A percentile compares a stretch with the other conserved stretches of the same genome.
phyloP scores from a whole-genome alignment of 75 land plant genomes.

The Chamaecyparis obtusa region DNA sequence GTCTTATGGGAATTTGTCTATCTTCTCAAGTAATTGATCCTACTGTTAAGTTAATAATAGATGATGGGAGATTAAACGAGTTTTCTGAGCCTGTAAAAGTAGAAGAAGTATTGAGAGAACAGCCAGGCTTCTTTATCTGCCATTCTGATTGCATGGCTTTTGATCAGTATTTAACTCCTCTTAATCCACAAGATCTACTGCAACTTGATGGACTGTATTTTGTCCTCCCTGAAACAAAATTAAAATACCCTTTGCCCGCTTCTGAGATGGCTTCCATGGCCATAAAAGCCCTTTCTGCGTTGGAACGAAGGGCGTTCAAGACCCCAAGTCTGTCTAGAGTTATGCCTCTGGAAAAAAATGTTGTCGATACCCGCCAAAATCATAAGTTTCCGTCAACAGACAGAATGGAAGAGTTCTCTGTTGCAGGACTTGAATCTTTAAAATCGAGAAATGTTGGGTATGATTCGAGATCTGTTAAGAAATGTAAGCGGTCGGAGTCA shows the following conservation, averaged over 20 bases:
- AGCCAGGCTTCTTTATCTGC: slow-evolving; percentile 30
- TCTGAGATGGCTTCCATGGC: slow-evolving; percentile 60
- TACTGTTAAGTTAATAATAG: slow-evolving; percentile 43
- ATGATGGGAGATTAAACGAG: slow-evolving; percentile 42
- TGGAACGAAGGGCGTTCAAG: background rate
- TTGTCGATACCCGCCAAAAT: too few species aligned
- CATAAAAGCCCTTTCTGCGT: slow-evolving; percentile 43
- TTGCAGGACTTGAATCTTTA: too few species aligned
- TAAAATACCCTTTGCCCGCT: slow-evolving; percentile 28
- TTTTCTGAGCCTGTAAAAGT: slow-evolving; percentile 38
- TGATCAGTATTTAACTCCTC: slow-evolving; percentile 29
- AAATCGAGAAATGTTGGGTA: too few species aligned
- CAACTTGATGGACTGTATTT: slow-evolving; percentile 51
- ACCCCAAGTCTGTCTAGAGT: too few species aligned
- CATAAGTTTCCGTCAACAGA: too few species aligned
- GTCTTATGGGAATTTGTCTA: slow-evolving; percentile 44
- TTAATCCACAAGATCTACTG: slow-evolving; percentile 32
- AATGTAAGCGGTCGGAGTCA: too few species aligned
- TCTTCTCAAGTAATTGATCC: slow-evolving; percentile 23
- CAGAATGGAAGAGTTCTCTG: too few species aligned
- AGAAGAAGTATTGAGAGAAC: slow-evolving; percentile 25
- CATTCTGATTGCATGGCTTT: slow-evolving; percentile 49
- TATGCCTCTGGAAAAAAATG: too few species aligned
- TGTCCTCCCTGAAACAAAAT: slow-evolving; percentile 30
- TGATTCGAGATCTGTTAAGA: too few species aligned